phyloP scores from a whole-genome alignment of 768 basidiomycete genomes.

The Tylopilus subfusipes region DNA sequence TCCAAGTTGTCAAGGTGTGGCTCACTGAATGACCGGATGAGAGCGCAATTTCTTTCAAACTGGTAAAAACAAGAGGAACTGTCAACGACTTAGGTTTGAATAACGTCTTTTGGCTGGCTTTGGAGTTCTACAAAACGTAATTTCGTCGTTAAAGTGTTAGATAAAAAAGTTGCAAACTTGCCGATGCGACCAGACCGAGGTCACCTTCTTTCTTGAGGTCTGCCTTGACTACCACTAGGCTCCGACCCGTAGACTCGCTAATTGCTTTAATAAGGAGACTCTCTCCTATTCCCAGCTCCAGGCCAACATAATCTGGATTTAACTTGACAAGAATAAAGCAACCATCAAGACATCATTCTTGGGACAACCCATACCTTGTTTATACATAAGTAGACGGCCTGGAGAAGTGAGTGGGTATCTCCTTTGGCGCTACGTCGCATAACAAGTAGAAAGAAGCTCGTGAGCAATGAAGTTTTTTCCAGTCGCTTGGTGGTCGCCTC shows the following conservation, averaged over 20 bases:
- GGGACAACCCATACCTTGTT: slow-evolving; percentile 64
- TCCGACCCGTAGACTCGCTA: slow-evolving; percentile 91
- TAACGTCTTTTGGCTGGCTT: slow-evolving; percentile 87
- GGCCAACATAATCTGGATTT: slow-evolving; percentile 90
- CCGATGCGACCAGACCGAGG: slow-evolving; percentile 95
- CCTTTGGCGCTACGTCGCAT: slow-evolving; percentile 79
- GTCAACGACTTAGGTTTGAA: slow-evolving; percentile 94
- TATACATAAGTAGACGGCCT: slow-evolving; percentile 93
- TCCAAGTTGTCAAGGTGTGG: background rate
- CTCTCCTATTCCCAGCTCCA: slow-evolving; percentile 96
- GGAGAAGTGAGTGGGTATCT: slow-evolving; percentile 73
- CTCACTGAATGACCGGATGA: slow-evolving; percentile 78
- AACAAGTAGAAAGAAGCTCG: slow-evolving; percentile 83
- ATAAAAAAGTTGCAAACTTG: slow-evolving; percentile 28
- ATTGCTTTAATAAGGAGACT: slow-evolving; percentile 93
- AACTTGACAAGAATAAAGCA: slow-evolving; percentile 45
- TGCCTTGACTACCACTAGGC: slow-evolving; percentile 73
- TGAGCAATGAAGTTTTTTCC: slow-evolving; percentile 87
- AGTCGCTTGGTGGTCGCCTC: slow-evolving; percentile 94
- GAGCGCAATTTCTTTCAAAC: slow-evolving; percentile 85
- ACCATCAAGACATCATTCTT: background rate
- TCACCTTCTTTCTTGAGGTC: slow-evolving; percentile 96
- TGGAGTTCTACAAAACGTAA: slow-evolving; percentile 66
- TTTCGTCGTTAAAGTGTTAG: background rate
- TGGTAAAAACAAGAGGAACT: slow-evolving; percentile 85